Conservation (phyloP, 2,329 filamentous ascomycete genomes). For the Aquanectria penicillioides region DNA sequence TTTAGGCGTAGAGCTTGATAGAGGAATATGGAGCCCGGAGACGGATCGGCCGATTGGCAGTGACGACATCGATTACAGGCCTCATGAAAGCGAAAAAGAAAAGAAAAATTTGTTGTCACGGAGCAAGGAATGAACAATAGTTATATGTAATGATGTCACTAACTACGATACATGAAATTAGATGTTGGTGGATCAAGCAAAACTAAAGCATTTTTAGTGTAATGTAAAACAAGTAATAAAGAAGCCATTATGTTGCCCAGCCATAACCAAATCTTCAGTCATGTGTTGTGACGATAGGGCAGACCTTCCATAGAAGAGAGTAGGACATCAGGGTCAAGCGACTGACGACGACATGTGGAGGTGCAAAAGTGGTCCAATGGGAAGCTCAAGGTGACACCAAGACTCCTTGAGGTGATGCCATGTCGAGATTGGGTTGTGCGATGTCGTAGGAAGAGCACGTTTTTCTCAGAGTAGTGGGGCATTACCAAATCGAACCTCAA, state of each 20-base stretch:
- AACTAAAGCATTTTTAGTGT: too few relatives aligned
- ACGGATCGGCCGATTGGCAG: conserved; percentile 36
- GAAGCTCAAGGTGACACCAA: conserved; percentile 17
- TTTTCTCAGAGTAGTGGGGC: conserved; percentile 30
- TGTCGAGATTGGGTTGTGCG: conserved; percentile 41
- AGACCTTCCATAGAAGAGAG: background rate
- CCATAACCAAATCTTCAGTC: too few relatives aligned
- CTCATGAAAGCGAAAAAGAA: too few relatives aligned
- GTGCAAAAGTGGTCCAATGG: conserved; percentile 14
- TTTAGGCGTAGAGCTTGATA: conserved; percentile 23
- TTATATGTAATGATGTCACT: too few relatives aligned
- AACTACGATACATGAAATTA: too few relatives aligned
- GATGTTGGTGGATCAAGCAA: too few relatives aligned
- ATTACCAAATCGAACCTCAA: background rate
- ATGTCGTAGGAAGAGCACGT: conserved; percentile 23
- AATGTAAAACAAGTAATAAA: too few relatives aligned
- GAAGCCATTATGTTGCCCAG: too few relatives aligned
- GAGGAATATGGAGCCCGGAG: conserved; percentile 7
- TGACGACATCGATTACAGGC: conserved; percentile 33
- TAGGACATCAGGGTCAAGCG: conserved; percentile 8
- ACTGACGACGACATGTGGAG: conserved; percentile 3
- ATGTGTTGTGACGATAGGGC: conserved; percentile 4
- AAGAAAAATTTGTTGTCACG: too few relatives aligned
- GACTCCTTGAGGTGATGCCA: conserved; percentile 37
- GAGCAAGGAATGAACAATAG: too few relatives aligned